These are phyloP conservation scores for Alternaria incomplexa DNA, from an alignment of 2,329 filamentous ascomycete species.

Conservation along the genomic window DNA sequence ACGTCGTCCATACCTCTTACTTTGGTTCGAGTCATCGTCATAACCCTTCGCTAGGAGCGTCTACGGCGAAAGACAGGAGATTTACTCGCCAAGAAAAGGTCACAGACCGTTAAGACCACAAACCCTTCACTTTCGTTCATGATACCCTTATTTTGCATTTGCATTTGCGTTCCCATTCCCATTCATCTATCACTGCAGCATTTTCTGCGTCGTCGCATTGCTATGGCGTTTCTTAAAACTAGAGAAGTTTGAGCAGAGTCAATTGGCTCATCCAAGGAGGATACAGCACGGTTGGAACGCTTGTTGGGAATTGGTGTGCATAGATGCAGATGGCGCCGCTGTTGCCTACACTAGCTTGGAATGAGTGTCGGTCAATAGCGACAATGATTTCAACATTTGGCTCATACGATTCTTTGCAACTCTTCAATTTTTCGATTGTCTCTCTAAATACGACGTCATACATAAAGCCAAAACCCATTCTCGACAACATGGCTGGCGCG, in stretches of 20 bases:
- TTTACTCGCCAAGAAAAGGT: conserved; percentile 2
- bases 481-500: not conserved
- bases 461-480: not conserved
- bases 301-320: conserved; percentile 30
- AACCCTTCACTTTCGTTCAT: conserved; percentile 33
- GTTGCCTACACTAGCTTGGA: conserved; percentile 33
- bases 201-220: conserved; percentile 22
- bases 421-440: not conserved
- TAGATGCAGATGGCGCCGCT: conserved; percentile 27
- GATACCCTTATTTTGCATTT: conserved; percentile 33
- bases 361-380: conserved; percentile 13
- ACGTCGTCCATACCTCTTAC: not conserved
- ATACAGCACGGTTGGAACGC: conserved; percentile 4
- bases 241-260: conserved; percentile 19
- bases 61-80: not conserved
- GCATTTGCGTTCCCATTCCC: conserved; percentile 10
- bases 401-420: not conserved
- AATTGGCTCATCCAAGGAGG: conserved; percentile 14
- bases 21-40: not conserved
- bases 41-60: not conserved
- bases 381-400: conserved; percentile 1
- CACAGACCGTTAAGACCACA: conserved; percentile 18
- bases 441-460: not conserved
- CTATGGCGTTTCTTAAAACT: conserved; percentile 27
- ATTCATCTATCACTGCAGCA: not conserved